Evolutionary conservation across 176 grass and related monocot genomes (phyloP), one percentile per base, ranked within the genome.

Genomic region (Avena sativa): DNA sequence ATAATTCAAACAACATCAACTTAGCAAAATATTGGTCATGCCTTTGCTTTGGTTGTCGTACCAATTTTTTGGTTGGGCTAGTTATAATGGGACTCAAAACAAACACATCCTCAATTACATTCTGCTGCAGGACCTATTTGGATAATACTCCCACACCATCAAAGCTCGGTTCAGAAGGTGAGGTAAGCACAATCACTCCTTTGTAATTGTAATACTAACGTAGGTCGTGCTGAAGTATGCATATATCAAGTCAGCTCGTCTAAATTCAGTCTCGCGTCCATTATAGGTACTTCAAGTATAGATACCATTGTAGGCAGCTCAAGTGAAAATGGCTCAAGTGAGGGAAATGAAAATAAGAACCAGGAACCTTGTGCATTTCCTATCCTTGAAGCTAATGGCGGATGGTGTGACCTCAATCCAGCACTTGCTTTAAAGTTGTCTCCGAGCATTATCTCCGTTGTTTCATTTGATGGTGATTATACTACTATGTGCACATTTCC

Each of bases 391-490:
- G 26, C 64, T 32, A 32, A 67, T 67, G 64, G 6, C 6, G 64
- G 16, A 34, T 67, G 64, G 64, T 67, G 64, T 17, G 64, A 67
- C 17, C 68, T 71, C 38, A 71, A 38, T 20, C 34, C n/a, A 70
- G 34, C 15, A 20, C 67, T 70, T 38, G 8, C 15, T 43, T 9
- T 16, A 70, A 70, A 70, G 8, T 40, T 71, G 38, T 71, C 68
- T 44, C 68, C 9, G 40, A 71, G 34, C 17, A 43, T 71, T 71
- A 10, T 71, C 68, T 71, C 68, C 16, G 8, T 71, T 43, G 34
- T 38, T 71, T 20, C 17, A 71, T 71, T 71, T 71, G 36, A 71
- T 71, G 68, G 68, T 71, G 68, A 71, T n/a, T 44, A 46, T 71
- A 71, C 68, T 2, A 44, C 17, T 71, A 46, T 44, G 10, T 71